Evolutionary conservation across 768 basidiomycete genomes (phyloP).

Genomic region (Tricholoma saponaceum): DNA sequence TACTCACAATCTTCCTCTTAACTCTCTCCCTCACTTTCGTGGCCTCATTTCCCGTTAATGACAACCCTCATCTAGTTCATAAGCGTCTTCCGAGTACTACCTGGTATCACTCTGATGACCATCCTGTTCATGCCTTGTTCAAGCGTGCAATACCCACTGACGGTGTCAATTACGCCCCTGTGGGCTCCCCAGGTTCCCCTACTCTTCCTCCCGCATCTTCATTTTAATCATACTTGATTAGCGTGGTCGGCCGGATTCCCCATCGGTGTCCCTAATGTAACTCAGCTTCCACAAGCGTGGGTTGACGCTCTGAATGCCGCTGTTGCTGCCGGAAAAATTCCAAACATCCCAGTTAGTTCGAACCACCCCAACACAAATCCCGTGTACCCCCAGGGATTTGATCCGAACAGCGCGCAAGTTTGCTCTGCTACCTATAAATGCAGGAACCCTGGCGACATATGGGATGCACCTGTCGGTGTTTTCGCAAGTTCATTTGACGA

Average conservation of each 20-base stretch:
- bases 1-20: constrained; percentile 17
- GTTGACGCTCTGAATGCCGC: constrained; percentile 63
- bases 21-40: constrained; percentile 22
- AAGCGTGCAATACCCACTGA: constrained; percentile 44
- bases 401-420: constrained; percentile 45
- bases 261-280: constrained; percentile 38
- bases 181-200: constrained; percentile 57
- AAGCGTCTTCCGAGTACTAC: constrained; percentile 27
- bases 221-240: constrained; percentile 11
- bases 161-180: constrained; percentile 43
- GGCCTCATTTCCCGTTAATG: constrained; percentile 20
- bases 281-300: constrained; percentile 64
- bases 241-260: constrained; percentile 71
- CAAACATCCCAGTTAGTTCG: constrained; percentile 54
- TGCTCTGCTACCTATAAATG: constrained; percentile 82
- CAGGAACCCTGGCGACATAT: constrained; percentile 53
- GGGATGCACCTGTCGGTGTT: constrained; percentile 71
- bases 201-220: not conserved
- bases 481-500: constrained; percentile 76
- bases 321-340: constrained; percentile 68
- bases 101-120: constrained; percentile 64
- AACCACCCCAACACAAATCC: constrained; percentile 33
- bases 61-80: constrained; percentile 24
- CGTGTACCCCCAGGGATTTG: constrained; percentile 40
- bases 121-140: constrained; percentile 62